Conservation (phyloP, 176 grass and related monocot species). For the Phyllostachys edulis region DNA sequence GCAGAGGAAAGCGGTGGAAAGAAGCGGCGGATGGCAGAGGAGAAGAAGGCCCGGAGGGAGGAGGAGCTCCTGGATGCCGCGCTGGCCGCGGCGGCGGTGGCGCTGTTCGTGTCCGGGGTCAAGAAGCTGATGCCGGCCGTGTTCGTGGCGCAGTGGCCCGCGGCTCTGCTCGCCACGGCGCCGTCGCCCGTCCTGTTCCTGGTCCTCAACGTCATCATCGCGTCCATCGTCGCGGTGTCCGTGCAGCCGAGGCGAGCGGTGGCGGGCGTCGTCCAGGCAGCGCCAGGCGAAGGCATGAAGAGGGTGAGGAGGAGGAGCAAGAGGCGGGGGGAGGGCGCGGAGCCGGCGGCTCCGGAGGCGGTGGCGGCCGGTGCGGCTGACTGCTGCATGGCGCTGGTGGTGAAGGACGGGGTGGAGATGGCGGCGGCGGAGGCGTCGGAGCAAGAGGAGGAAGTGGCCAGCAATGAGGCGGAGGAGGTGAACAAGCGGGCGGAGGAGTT, state of each 20-base stretch:
- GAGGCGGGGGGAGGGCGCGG: not conserved
- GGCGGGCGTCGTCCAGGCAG: not conserved
- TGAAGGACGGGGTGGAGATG: not conserved
- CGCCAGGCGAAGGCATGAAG: conserved; percentile 8
- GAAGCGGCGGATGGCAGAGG: conserved; percentile 38
- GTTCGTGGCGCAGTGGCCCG: conserved; percentile 33
- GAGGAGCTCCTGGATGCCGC: conserved; percentile 78
- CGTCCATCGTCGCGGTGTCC: conserved; percentile 73
- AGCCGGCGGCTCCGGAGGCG: not conserved
- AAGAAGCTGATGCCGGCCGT: conserved; percentile 55
- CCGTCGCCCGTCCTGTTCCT: conserved; percentile 75
- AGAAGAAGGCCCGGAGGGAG: conserved; percentile 49
- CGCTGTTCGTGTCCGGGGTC: conserved; percentile 67
- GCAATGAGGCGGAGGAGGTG: conserved; percentile 64
- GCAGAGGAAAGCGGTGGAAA: not conserved
- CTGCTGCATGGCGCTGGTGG: conserved; percentile 37
- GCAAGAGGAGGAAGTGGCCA: not conserved
- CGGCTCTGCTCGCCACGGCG: conserved; percentile 23
- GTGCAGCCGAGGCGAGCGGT: conserved; percentile 20
- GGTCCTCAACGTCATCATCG: conserved; percentile 82
- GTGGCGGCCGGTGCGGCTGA: not conserved
- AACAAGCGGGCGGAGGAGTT: conserved; percentile 82
- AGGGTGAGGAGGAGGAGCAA: conserved; percentile 34
- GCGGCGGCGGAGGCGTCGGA: not conserved
- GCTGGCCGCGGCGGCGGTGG: conserved; percentile 64